Conservation (phyloP, 805 yeast genomes). For the Candida nemodendra region DNA sequence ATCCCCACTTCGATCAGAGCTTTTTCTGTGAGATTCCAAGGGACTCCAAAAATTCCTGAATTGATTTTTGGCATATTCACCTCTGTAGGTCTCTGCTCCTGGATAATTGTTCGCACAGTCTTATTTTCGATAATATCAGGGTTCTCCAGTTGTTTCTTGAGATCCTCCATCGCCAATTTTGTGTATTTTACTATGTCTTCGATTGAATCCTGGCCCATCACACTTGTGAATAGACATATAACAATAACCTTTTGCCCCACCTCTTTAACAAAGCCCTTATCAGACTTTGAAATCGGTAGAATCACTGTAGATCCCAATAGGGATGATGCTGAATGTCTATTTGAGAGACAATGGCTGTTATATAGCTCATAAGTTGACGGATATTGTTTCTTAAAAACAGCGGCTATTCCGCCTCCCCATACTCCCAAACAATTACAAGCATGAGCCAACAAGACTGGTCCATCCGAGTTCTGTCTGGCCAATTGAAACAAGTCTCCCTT, state of each 20-base stretch:
- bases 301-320: conserved; percentile 58
- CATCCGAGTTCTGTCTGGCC: conserved; percentile 23
- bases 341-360: conserved; percentile 38
- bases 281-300: conserved; percentile 35
- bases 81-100: not conserved
- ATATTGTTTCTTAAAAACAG: conserved; percentile 48
- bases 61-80: conserved; percentile 75
- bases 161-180: conserved; percentile 44
- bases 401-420: conserved; percentile 89
- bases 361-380: conserved; percentile 58
- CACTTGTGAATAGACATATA: conserved; percentile 75
- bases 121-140: conserved; percentile 10
- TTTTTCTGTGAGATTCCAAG: conserved; percentile 69
- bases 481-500: conserved; percentile 56
- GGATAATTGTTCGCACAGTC: not conserved
- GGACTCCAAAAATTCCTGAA: conserved; percentile 76
- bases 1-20: conserved; percentile 39
- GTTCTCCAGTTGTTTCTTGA: conserved; percentile 38
- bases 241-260: conserved; percentile 32
- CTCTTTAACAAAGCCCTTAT: conserved; percentile 32
- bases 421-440: conserved; percentile 76
- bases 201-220: conserved; percentile 48
- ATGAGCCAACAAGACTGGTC: conserved; percentile 59
- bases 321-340: conserved; percentile 19
- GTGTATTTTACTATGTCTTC: conserved; percentile 53